phyloP scores from a whole-genome alignment of 208 protist genomes.

The Leishmania braziliensis region DNA sequence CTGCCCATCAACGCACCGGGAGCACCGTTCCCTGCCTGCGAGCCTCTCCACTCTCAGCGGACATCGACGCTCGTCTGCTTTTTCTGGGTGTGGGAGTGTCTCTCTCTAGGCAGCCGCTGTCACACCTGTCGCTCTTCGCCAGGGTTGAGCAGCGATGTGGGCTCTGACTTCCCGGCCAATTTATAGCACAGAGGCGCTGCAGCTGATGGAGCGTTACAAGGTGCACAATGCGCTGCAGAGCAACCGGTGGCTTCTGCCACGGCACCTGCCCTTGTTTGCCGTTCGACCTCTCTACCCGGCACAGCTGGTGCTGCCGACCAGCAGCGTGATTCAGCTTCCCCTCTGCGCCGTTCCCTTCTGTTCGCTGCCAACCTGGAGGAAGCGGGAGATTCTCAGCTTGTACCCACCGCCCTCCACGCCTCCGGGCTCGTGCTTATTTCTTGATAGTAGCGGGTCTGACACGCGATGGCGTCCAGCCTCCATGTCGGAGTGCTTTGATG shows the following conservation, averaged over 20 bases:
- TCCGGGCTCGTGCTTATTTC: constrained; percentile 19
- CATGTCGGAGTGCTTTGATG: constrained; percentile 42
- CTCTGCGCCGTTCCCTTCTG: constrained; percentile 38
- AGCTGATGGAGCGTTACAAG: constrained; percentile 25
- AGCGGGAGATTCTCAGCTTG: constrained; percentile 14
- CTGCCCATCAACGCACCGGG: neutral
- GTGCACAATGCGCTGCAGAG: constrained; percentile 34
- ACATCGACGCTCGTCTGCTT: neutral
- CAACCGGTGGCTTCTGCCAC: constrained; percentile 42
- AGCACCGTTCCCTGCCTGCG: neutral
- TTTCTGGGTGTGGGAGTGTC: neutral
- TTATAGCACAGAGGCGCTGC: constrained; percentile 20
- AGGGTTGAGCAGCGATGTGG: constrained; percentile 32
- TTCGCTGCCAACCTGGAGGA: constrained; percentile 6
- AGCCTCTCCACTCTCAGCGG: neutral
- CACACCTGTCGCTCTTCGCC: neutral
- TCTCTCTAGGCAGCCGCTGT: too few relatives aligned
- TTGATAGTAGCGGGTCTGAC: constrained; percentile 10
- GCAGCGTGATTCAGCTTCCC: constrained; percentile 10
- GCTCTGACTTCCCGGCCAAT: constrained; percentile 39
- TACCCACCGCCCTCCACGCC: constrained; percentile 21
- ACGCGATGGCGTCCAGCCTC: constrained; percentile 35
- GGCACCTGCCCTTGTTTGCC: constrained; percentile 35
- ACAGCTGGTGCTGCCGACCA: constrained; percentile 29
- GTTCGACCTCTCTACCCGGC: constrained; percentile 21